Percentiles rank a stretch among this genome's conserved stretches.
These are phyloP conservation scores for Coemansia furcata DNA, from an alignment of 192 early-diverging fungal genomes.

Conservation along the genomic window DNA sequence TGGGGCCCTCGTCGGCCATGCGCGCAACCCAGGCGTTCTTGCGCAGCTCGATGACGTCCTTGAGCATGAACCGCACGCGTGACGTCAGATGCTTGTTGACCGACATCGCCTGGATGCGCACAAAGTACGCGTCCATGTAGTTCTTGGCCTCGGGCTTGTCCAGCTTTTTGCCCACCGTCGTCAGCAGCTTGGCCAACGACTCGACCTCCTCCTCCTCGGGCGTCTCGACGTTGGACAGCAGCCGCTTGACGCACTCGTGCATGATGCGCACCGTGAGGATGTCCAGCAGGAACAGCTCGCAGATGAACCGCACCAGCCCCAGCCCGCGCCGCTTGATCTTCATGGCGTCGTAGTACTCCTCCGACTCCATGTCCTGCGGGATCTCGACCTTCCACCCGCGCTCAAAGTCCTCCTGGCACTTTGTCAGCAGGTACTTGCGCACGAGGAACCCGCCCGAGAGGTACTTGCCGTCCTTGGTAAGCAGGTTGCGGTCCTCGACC, in stretches of 20 bases:
- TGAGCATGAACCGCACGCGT: conserved; percentile 92
- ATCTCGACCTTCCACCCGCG: conserved; percentile 82
- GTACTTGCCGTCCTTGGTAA: conserved; percentile 56
- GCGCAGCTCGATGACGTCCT: conserved; percentile 85
- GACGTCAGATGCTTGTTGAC: conserved; percentile 66
- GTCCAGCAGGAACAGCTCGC: conserved; percentile 87
- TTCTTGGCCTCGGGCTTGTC: conserved; percentile 57
- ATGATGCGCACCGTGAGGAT: conserved; percentile 96
- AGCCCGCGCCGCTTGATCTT: conserved; percentile 95
- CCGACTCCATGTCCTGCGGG: conserved; percentile 69
- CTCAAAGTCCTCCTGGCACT: conserved; percentile 97
- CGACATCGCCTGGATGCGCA: conserved; percentile 74
- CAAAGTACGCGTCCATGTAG: conserved; percentile 85
- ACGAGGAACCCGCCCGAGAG: conserved; percentile 68
- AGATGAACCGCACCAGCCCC: conserved; percentile 91
- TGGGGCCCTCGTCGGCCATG: conserved; percentile 66
- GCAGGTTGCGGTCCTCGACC: conserved; percentile 60
- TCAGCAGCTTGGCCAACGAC: conserved; percentile 87
- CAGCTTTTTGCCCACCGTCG: conserved; percentile 81
- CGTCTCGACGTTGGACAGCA: conserved; percentile 66
- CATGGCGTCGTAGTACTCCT: conserved; percentile 77
- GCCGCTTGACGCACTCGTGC: conserved; percentile 83
- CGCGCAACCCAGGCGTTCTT: conserved; percentile 72
- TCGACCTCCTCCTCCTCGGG: conserved; percentile 97
- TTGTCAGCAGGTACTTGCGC: conserved; percentile 87